Percentiles rank a stretch among this genome's conserved stretches.
Evolutionary conservation across 2,329 filamentous ascomycete genomes (phyloP).

Genomic region (Ciborinia camelliae): DNA sequence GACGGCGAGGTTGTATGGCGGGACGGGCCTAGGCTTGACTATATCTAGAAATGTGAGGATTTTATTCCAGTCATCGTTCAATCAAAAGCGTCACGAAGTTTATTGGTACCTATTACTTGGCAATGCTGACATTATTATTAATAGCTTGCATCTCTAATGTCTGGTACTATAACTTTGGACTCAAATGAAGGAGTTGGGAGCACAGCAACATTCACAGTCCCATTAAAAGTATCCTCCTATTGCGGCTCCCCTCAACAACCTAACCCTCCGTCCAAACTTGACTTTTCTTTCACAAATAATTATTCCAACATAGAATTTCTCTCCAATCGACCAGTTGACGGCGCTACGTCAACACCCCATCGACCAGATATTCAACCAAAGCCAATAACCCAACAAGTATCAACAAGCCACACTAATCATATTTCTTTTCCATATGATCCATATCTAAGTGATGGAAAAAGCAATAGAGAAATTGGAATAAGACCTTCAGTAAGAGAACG

Average conservation of each 20-base stretch:
- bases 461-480: not conserved
- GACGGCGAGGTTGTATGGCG: constrained; percentile 75
- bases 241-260: not conserved
- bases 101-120: not conserved
- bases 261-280: not conserved
- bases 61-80: not conserved
- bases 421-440: not conserved
- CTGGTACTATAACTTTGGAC: constrained; percentile 26
- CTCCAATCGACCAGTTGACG: not conserved
- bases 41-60: constrained; percentile 50
- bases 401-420: constrained; percentile 13
- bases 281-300: not conserved
- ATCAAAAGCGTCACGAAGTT: not conserved
- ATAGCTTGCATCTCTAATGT: constrained; percentile 31
- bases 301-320: not conserved
- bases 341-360: constrained; percentile 5
- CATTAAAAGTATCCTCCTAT: constrained; percentile 26
- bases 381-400: constrained; percentile 18
- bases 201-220: constrained; percentile 29
- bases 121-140: not conserved
- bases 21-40: constrained; percentile 72
- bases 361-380: not conserved
- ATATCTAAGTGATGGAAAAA: not conserved
- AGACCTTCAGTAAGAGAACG: constrained; percentile 20
- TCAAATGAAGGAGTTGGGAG: constrained; percentile 25